Conservation (phyloP, 1,139 yeast species). For the Hyphopichia wangnamkhiaoensis region DNA sequence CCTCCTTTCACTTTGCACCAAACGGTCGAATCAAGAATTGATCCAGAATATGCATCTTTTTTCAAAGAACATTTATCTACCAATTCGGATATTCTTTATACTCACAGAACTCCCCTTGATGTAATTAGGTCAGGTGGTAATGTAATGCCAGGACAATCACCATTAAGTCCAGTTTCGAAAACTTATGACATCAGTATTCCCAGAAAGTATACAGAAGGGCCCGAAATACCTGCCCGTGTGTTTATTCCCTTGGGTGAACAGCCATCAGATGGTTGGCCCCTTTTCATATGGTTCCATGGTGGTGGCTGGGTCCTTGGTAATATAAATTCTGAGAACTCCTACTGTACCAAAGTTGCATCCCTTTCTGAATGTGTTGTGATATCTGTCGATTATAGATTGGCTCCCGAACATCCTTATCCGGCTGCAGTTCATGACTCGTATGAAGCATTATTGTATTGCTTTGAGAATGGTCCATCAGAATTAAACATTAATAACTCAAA, state of each 20-base stretch:
- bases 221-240: slow-evolving; percentile 37
- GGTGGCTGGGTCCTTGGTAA: slow-evolving; percentile 52
- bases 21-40: slow-evolving; percentile 19
- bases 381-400: slow-evolving; percentile 45
- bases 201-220: slow-evolving; percentile 30
- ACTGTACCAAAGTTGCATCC: slow-evolving; percentile 44
- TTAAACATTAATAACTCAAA: slow-evolving; percentile 32
- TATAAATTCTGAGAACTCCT: slow-evolving; percentile 46
- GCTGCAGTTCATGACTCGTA: slow-evolving; percentile 49
- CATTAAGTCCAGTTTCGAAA: slow-evolving; percentile 25
- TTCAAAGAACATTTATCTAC: slow-evolving; percentile 28
- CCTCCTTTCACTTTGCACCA: slow-evolving; percentile 26
- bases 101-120: slow-evolving; percentile 42
- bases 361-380: slow-evolving; percentile 36
- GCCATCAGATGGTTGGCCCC: slow-evolving; percentile 47
- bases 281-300: slow-evolving; percentile 51
- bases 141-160: slow-evolving; percentile 47
- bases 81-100: slow-evolving; percentile 36
- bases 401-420: slow-evolving; percentile 55
- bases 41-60: slow-evolving; percentile 38
- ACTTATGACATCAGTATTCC: slow-evolving; percentile 36
- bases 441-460: slow-evolving; percentile 28
- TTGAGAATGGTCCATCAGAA: slow-evolving; percentile 17
- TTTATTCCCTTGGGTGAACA: slow-evolving; percentile 37
- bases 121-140: slow-evolving; percentile 43